Base-by-base conservation (phyloP, 768 basidiomycete species). In the Suillus decipiens region DNA sequence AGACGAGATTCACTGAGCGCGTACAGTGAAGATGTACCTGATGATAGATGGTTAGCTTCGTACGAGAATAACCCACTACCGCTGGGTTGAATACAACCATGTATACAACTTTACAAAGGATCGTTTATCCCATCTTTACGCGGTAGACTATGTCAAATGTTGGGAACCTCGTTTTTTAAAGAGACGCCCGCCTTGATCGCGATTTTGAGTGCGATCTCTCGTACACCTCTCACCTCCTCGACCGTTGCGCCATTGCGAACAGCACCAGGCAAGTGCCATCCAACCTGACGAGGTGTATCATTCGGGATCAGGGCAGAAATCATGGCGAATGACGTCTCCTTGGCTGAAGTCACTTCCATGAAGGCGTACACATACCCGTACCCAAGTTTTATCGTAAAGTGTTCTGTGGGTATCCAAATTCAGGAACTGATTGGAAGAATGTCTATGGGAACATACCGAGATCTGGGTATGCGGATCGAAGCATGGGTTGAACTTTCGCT, bases 181-280 rank as follows among this genome's bases (percentile, higher is more conserved):
- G 66, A 69, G 33, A 88, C 71, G 0, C 88, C 87, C 5, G 80
- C 77, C 17, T 76, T 72, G 12, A 71, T 70, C 4, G 82, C 82
- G 10, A 85, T 80, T 50, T 80, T 78, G 42, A 89, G 82, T 17
- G 85, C 77, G 50, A 88, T 85, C 47, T 77, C 68, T 24, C 89
- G 77, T 9, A 86, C 84, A 2, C 86, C 86, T 45, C 73, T 74
- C 7, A 81, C 79, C 67, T 89, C 81, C 17, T 82, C 84, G 19
- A 76, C 62, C 2, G 78, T 82, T 12, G 87, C 88, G 3, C 87
- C 87, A 50, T 79, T 77, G 59, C 85, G 76, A 47, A 78, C 76
- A 3, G 88, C 86, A 17, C 84, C 84, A 14, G 78, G 76, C 28
- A 89, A 75, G 68, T 89, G 89, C 88, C 89, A 90, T n/a, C 65